These are phyloP conservation scores for Zygosaccharomyces sapae DNA, from an alignment of 1,139 yeast species.

Conservation along the genomic window DNA sequence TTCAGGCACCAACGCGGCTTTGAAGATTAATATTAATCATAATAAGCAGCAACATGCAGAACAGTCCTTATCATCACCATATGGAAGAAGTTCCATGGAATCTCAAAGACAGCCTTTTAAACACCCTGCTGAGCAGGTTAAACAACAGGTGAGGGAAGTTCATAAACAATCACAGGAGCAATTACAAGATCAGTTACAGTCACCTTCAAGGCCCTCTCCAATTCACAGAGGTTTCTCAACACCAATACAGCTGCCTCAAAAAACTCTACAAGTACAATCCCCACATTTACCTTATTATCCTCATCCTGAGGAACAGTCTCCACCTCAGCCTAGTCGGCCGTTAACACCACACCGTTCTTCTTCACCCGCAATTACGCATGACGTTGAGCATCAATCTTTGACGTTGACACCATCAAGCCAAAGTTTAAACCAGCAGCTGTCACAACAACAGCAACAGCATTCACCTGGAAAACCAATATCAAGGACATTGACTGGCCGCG, in stretches of 20 bases:
- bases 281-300: not conserved
- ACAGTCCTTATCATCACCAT: not conserved
- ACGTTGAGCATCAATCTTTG: not conserved
- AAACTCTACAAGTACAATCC: not conserved
- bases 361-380: not conserved
- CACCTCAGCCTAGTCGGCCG: not conserved
- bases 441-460: not conserved
- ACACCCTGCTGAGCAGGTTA: conserved; percentile 1
- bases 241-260: not conserved
- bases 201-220: not conserved
- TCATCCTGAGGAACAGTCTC: not conserved
- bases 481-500: conserved; percentile 14
- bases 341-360: not conserved
- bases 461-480: conserved; percentile 1
- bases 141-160: not conserved
- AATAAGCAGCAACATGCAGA: not conserved
- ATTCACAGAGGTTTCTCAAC: not conserved
- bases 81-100: not conserved
- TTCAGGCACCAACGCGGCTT: too few relatives aligned
- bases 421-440: not conserved
- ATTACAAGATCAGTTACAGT: not conserved
- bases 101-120: not conserved
- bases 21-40: not conserved
- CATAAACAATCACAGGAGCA: not conserved
- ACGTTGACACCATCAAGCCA: conserved; percentile 2